phyloP scores from a whole-genome alignment of 2,329 filamentous ascomycete species.

The Exophiala sp. region DNA sequence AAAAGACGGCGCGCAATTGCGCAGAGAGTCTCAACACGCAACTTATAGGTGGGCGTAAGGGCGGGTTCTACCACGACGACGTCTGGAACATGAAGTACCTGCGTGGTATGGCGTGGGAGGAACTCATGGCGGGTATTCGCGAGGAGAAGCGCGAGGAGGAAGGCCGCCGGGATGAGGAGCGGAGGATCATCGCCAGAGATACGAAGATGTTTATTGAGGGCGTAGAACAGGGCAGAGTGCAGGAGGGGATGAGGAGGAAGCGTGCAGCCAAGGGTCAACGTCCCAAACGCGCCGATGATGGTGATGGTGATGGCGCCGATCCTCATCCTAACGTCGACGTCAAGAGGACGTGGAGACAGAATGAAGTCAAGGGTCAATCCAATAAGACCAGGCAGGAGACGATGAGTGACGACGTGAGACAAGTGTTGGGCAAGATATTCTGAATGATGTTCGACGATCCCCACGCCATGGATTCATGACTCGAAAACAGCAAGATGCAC shows the following conservation, averaged over 20 bases:
- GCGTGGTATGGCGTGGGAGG: slow-evolving; percentile 41
- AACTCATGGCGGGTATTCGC: slow-evolving; percentile 45
- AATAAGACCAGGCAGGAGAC: slow-evolving; percentile 27
- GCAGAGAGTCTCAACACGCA: slow-evolving; percentile 45
- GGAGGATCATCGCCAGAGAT: slow-evolving; percentile 41
- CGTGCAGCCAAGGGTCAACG: slow-evolving; percentile 37
- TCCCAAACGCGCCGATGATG: slow-evolving; percentile 16
- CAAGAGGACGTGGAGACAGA: slow-evolving; percentile 41
- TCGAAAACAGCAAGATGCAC: too few relatives aligned
- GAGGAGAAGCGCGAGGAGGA: slow-evolving; percentile 42
- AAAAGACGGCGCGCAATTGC: slow-evolving; percentile 43
- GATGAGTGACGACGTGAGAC: slow-evolving; percentile 40
- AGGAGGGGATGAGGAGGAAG: slow-evolving; percentile 45
- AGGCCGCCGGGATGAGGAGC: slow-evolving; percentile 40
- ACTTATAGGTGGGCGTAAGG: slow-evolving; percentile 43
- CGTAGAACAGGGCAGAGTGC: slow-evolving; percentile 32
- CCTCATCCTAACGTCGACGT: slow-evolving; percentile 20
- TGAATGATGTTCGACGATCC: slow-evolving; percentile 22
- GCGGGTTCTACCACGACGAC: slow-evolving; percentile 46
- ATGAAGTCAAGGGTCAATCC: slow-evolving; percentile 33
- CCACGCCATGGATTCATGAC: too few relatives aligned
- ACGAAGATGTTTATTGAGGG: slow-evolving; percentile 44
- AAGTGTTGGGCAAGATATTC: slow-evolving; percentile 47
- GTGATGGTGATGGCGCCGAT: slow-evolving; percentile 21
- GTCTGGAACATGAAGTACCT: slow-evolving; percentile 48